Evolutionary conservation across 75 land plant species (phyloP), one percentile per base, ranked within the genome.

Genomic region (Ceratopteris richardii): DNA sequence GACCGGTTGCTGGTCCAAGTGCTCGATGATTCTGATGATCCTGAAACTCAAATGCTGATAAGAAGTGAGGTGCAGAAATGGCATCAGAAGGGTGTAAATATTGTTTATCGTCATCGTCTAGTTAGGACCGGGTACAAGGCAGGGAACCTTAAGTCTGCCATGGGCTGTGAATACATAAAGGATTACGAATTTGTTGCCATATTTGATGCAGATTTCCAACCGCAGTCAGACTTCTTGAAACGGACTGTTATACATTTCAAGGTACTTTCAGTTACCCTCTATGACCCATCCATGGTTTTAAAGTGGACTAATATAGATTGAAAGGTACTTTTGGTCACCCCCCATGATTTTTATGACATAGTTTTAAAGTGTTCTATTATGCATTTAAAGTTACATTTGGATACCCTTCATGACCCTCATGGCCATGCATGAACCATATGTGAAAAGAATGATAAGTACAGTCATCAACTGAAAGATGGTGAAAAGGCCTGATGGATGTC

Each of bases 101-200:
- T 88, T 59, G 42, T 88, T n/a, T 88, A 88, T 52, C 31, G 90
- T 31, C 93, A 88, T 43, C 70, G 85, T 9, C 31, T 78, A 26
- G 37, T 78, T 22, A 60, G 90, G 44, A 86, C 73, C 29, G 89
- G 93, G 4, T 88, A 85, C 58, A 85, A 88, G 56, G 93, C 85
- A 13, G 93, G 93, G 14, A 88, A 88, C 63, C 77, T 88, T 10
- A 85, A 82, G 44, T 76, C 89, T 10, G 89, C 89, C 10, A 88
- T 88, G 86, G 51, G 56, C 48, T 88, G 89, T 54, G 89, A 82
- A 24, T 88, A 79, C 63, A 86, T 84, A 20, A 85, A 82, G 51
- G 82, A 81, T 60, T 88, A 88, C 33, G 93, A 88, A 65, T 88
- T 81, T 72, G 93, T 88, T 51, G 79, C 89, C 46, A 88, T 88